Conservation (phyloP, 176 grass and related monocot genomes). For the Triticum aestivum region IWGSC_CS_RefSeq_v2.1 NC_057807.1:556979724-556980223, state of each 20-base stretch:
- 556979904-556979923: slow-evolving; percentile 31
- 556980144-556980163: background rate
- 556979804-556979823: background rate
- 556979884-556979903: background rate
- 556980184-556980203: background rate
- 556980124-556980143: background rate
- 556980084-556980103: slow-evolving; percentile 17
- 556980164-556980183: background rate
- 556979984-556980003: background rate
- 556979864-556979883: slow-evolving; percentile 10
- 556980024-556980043: background rate
- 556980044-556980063: background rate
- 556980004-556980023: no score
- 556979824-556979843: slow-evolving; percentile 32
- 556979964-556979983: background rate
- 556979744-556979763: background rate
- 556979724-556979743: background rate
- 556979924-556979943: background rate
- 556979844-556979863: background rate
- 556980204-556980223: background rate
- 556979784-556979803: slow-evolving; percentile 29
- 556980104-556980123: background rate
- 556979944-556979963: background rate
- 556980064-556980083: background rate
- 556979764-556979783: background rate